phyloP scores from a whole-genome alignment of 192 early-diverging fungal genomes.

The Radiomyces spectabilis region DNA sequence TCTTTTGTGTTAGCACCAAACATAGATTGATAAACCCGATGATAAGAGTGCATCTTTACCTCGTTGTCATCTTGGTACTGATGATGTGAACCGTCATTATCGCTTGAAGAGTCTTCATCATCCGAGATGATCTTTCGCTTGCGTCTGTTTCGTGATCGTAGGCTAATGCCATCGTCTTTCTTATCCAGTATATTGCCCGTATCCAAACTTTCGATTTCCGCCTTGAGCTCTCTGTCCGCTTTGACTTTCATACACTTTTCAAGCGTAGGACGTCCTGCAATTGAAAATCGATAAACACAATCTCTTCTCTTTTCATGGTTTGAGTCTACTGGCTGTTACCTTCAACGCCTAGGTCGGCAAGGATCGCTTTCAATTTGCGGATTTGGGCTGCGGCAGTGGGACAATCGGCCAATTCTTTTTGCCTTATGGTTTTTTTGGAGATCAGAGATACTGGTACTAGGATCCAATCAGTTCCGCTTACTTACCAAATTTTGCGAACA shows the following conservation, averaged over 20 bases:
- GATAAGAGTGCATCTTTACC: neutral
- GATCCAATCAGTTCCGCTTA: neutral
- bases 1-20: too few relatives aligned
- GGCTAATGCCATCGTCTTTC: neutral
- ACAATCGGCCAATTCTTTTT: constrained; percentile 35
- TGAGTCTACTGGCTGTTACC: neutral
- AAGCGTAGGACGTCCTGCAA: constrained; percentile 43
- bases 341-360: constrained; percentile 39
- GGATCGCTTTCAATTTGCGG: constrained; percentile 31
- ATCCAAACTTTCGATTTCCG: constrained; percentile 37
- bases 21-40: too few relatives aligned
- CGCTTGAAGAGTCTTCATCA: constrained; percentile 12
- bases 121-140: constrained; percentile 13
- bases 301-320: neutral
- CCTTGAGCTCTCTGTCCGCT: constrained; percentile 41
- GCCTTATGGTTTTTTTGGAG: neutral
- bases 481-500: constrained; percentile 18
- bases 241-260: constrained; percentile 50
- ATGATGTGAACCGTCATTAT: constrained; percentile 9
- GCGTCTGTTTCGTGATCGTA: neutral
- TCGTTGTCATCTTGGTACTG: neutral
- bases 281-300: neutral
- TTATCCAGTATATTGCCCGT: constrained; percentile 21
- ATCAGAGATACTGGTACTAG: neutral
- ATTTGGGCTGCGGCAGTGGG: constrained; percentile 35